A percentile compares a stretch with the other conserved stretches of the same genome.
Conservation (phyloP, 768 basidiomycete species). For the Xerocomellus dryophilus region DNA sequence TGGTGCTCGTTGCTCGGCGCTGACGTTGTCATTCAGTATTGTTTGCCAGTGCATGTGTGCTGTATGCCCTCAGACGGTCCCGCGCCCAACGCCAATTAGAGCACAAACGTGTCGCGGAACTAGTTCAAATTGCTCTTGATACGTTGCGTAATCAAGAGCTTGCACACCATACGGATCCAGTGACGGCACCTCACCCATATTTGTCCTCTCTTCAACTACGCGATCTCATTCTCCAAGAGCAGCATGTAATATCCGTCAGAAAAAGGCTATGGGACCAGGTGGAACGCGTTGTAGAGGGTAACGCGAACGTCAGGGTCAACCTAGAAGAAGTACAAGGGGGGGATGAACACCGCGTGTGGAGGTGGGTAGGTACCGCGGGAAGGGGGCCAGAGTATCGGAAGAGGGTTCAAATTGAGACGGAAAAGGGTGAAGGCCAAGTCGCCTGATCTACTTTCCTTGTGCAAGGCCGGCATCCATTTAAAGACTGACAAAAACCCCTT, state of each 20-base stretch:
- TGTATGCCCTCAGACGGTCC: slow-evolving; percentile 25
- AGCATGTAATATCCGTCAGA: slow-evolving; percentile 67
- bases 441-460: slow-evolving; percentile 19
- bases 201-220: slow-evolving; percentile 84
- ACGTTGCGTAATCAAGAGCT: slow-evolving; percentile 80
- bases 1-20: slow-evolving; percentile 7
- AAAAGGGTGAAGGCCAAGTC: slow-evolving; percentile 27
- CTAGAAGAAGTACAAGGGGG: slow-evolving; percentile 81
- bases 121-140: slow-evolving; percentile 79
- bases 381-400: slow-evolving; percentile 34
- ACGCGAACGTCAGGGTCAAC: slow-evolving; percentile 84
- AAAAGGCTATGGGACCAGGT: slow-evolving; percentile 78
- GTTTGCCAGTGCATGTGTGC: slow-evolving; percentile 17
- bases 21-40: slow-evolving; percentile 28
- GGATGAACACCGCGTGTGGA: slow-evolving; percentile 87
- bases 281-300: slow-evolving; percentile 81
- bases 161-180: slow-evolving; percentile 78
- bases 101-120: slow-evolving; percentile 60
- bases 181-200: slow-evolving; percentile 69
- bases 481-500: slow-evolving; percentile 23
- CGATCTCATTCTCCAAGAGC: slow-evolving; percentile 78
- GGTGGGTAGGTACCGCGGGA: slow-evolving; percentile 71
- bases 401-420: slow-evolving; percentile 28
- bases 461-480: slow-evolving; percentile 13
- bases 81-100: slow-evolving; percentile 55